Base-by-base conservation (phyloP, 2,329 filamentous ascomycete species). In the Talaromyces verruculosus region DNA sequence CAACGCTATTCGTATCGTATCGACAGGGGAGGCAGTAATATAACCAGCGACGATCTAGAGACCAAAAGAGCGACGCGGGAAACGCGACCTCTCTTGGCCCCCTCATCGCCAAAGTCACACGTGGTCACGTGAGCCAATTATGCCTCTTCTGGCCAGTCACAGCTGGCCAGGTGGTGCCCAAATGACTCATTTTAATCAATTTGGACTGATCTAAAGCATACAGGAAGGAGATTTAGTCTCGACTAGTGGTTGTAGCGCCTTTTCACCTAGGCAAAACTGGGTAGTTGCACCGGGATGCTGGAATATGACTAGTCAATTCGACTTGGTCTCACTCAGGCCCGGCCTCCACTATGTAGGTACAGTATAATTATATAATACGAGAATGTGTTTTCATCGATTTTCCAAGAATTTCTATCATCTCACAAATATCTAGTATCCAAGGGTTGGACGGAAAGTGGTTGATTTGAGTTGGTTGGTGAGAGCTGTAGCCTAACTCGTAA, bases 31-130 rank as follows among this genome's bases (percentile, higher is more conserved):
- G 39, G 5, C 30, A 8, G 47, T 22, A 28, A n/a, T 8, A 49
- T 49, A 49, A 45, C 8, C 19, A 47, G 51, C 28, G 51, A 55
- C 28, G 53, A 37, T 55, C 25, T 10, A 55, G 35, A n/a, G 28
- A 30, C 13, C 19, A 17, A 55, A 35, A 55, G 51, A 28, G 35
- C 57, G 37, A 60, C 57, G 51, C 37, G 59, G 17, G 19, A 71
- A 69, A 75, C 75, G 75, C 71, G 70, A 67, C 69, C 43, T 43
- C 45, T 64, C 70, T 72, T 72, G 72, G 28, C 22, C 35, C 47
- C 30, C 51, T 28, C 22, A 73, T 76, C 75, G 74, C 75, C 74
- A 78, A 77, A 78, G 74, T 66, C 67, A 64, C 77, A 71, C 77
- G 76, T 67, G 63, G 70, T 78, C 77, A 78, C 75, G 75, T 70